Base-by-base conservation (phyloP, 495 filamentous ascomycete genomes). In the Xylaria grammica region DNA sequence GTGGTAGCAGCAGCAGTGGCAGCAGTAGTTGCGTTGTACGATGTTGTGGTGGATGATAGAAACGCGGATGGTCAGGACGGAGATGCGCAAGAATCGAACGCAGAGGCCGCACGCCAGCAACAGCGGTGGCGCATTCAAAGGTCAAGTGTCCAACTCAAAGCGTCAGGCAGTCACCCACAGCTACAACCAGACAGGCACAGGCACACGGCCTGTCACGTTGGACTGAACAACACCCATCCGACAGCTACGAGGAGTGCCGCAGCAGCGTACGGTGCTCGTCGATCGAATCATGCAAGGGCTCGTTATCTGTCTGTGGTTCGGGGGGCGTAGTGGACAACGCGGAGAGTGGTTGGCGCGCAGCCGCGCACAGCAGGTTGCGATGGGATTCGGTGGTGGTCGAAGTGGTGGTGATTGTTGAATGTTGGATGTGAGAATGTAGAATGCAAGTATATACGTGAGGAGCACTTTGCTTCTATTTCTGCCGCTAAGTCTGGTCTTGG, bases 161-260 rank as follows among this genome's bases (percentile, higher is more conserved):
- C 8, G 40, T 42, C 40, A 15, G 40, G 17, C 40, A 42, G 15
- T 42, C 40, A 42, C 40, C 40, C n/a, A n/a, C n/a, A n/a, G n/a
- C n/a, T n/a, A 42, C 40, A 17, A 17, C 40, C 17, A 15, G 13
- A 65, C 65, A 65, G 63, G 67, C 61, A 61, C 69, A 69, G 69
- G 71, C 71, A 64, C 48, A 65, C 63, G 68, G 69, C 71, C 67
- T 68, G 65, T 71, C 60, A 69, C 52, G 55, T 52, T 61, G 30
- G 30, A 27, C 46, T 44, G 44, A 62, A 40, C 24, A 36, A 69
- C 61, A 68, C 69, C 69, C 66, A 71, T 69, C 69, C 66, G 64
- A 67, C 40, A 22, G 55, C 45, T 22, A 45, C 48, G 17, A 40
- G 24, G 24, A 48, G 49, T 45, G 44, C 59, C 29, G 64, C 55